Conservation (phyloP, 768 basidiomycete species). For the Xerocomus spinulosus region DNA sequence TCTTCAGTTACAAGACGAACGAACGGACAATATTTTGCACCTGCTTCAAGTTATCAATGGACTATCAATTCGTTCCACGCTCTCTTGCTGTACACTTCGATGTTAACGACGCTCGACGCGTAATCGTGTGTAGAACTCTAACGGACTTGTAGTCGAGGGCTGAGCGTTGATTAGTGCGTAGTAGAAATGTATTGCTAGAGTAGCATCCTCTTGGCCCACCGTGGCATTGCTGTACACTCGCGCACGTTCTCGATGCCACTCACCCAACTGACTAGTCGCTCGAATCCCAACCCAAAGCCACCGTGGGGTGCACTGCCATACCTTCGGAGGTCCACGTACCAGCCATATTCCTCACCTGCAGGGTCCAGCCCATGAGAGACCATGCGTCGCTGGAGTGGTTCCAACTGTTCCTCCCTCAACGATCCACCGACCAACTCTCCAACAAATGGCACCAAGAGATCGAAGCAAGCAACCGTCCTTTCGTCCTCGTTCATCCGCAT, state of each 20-base stretch:
- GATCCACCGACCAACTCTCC: constrained; percentile 94
- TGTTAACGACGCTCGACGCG: no score
- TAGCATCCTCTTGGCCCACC: constrained; percentile 80
- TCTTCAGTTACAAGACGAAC: neutral
- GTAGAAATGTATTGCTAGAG: constrained; percentile 34
- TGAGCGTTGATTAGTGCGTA: neutral
- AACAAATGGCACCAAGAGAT: constrained; percentile 80
- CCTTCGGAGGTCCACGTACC: constrained; percentile 81
- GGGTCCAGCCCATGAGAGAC: constrained; percentile 40
- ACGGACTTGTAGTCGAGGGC: neutral
- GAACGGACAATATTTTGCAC: neutral
- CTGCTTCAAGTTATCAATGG: neutral
- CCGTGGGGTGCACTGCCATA: constrained; percentile 90
- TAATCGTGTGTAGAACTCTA: no score
- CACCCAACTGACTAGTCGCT: constrained; percentile 83
- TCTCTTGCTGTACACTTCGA: no score
- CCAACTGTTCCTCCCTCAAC: constrained; percentile 72
- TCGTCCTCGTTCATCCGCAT: constrained; percentile 69
- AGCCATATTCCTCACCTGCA: constrained; percentile 40
- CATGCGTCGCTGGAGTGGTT: constrained; percentile 51
- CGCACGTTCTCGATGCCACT: constrained; percentile 86
- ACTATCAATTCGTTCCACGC: constrained; percentile 2
- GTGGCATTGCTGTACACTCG: constrained; percentile 88
- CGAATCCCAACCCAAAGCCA: constrained; percentile 95
- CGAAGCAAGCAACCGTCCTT: constrained; percentile 87